These are phyloP conservation scores for Perilla frutescens DNA, from an alignment of 257 asterid species.

Conservation along the genomic window DNA sequence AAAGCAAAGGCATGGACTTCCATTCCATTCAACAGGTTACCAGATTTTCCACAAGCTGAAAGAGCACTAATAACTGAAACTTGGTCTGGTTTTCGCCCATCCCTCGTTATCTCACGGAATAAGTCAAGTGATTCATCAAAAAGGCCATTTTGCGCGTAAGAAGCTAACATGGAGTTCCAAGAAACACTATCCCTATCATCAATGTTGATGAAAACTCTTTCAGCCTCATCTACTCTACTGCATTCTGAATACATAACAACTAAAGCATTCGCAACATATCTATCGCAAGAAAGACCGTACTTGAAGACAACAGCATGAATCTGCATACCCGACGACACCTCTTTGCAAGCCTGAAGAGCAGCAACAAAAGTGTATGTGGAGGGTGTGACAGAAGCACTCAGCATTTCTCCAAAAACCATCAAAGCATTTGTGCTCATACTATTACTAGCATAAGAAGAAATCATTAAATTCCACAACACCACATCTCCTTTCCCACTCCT, in stretches of 20 bases:
- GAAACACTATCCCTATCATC: constrained; percentile 65
- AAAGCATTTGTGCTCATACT: constrained; percentile 60
- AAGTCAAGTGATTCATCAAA: constrained; percentile 51
- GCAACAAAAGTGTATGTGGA: constrained; percentile 80
- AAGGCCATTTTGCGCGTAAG: constrained; percentile 64
- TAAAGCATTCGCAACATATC: constrained; percentile 72
- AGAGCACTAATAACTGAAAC: constrained; percentile 66
- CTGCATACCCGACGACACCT: constrained; percentile 51
- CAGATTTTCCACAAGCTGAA: constrained; percentile 71
- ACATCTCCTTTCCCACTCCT: constrained; percentile 52
- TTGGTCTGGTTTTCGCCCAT: constrained; percentile 57
- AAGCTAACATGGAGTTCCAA: constrained; percentile 83
- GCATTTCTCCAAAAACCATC: constrained; percentile 57
- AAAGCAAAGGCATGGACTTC: constrained; percentile 77
- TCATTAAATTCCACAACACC: constrained; percentile 78
- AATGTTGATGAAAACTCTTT: constrained; percentile 48
- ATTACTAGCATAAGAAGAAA: constrained; percentile 54
- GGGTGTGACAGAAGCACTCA: constrained; percentile 46
- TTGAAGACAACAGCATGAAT: constrained; percentile 62
- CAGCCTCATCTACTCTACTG: constrained; percentile 61
- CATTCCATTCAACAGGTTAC: constrained; percentile 62
- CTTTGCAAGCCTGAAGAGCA: constrained; percentile 74
- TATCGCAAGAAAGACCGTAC: constrained; percentile 44
- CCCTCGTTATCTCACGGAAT: constrained; percentile 49
- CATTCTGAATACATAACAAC: constrained; percentile 67